These are phyloP conservation scores for Ogataea saltuana DNA, from an alignment of 805 yeast species.

Conservation along the genomic window DNA sequence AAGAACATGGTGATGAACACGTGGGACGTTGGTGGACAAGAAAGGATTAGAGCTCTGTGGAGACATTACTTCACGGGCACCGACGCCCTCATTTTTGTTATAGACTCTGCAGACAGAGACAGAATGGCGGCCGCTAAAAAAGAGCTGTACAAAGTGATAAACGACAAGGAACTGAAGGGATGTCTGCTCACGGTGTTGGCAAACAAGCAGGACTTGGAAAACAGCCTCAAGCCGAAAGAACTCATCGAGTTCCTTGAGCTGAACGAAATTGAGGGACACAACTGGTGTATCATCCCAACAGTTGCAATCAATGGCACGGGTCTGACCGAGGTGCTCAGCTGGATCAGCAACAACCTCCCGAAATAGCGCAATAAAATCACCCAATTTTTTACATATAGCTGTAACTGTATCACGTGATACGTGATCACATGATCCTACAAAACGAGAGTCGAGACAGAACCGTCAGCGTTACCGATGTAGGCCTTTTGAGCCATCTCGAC, in stretches of 20 bases:
- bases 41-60: slow-evolving; percentile 89
- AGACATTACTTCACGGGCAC: slow-evolving; percentile 94
- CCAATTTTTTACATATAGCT: too few species aligned
- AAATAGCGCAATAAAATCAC: too few species aligned
- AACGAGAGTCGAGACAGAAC: slow-evolving; percentile 45
- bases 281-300: slow-evolving; percentile 91
- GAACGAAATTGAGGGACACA: slow-evolving; percentile 59
- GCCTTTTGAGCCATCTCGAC: slow-evolving; percentile 72
- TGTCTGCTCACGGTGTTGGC: slow-evolving; percentile 84
- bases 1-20: slow-evolving; percentile 52
- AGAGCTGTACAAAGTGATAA: slow-evolving; percentile 74
- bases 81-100: slow-evolving; percentile 86
- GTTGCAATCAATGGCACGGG: slow-evolving; percentile 91
- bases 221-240: slow-evolving; percentile 76
- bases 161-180: slow-evolving; percentile 80
- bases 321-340: slow-evolving; percentile 79
- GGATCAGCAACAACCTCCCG: slow-evolving; percentile 60
- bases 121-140: slow-evolving; percentile 76
- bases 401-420: too few species aligned
- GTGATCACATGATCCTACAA: too few species aligned
- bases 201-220: slow-evolving; percentile 79
- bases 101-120: slow-evolving; percentile 74
- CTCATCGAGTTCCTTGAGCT: slow-evolving; percentile 72
- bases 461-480: slow-evolving; percentile 86
- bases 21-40: slow-evolving; percentile 96